Percentiles rank a stretch among this genome's conserved stretches.
phyloP scores from a whole-genome alignment of 1,284 basidiomycete genomes.

The Boletellus deceptivus region DNA sequence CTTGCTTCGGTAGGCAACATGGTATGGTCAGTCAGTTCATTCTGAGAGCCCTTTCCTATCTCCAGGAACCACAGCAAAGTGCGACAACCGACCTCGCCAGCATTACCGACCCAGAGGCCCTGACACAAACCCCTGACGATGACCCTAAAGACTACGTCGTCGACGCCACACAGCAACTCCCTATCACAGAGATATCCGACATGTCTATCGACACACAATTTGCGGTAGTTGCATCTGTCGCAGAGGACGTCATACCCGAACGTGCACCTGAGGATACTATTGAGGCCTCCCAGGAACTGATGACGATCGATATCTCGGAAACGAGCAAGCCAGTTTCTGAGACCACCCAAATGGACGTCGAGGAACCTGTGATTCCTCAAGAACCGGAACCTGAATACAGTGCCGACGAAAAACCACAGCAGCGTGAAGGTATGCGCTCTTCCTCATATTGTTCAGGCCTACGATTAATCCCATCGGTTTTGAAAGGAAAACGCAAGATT shows the following conservation, averaged over 20 bases:
- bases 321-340: slow-evolving; percentile 2
- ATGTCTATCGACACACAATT: slow-evolving; percentile 8
- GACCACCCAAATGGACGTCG: slow-evolving; percentile 14
- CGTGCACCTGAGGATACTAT: slow-evolving; percentile 7
- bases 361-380: slow-evolving; percentile 13
- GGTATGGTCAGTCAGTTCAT: background rate
- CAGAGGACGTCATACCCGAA: slow-evolving; percentile 15
- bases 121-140: slow-evolving; percentile 4
- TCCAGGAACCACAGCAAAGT: slow-evolving; percentile 15
- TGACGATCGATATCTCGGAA: slow-evolving; percentile 11
- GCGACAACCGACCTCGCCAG: slow-evolving; percentile 1
- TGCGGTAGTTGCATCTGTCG: slow-evolving; percentile 6
- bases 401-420: slow-evolving; percentile 3
- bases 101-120: slow-evolving; percentile 1
- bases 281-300: slow-evolving; percentile 13
- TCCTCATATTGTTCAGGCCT: no score
- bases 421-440: slow-evolving; percentile 25
- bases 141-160: background rate
- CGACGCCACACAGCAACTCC: slow-evolving; percentile 4
- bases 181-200: background rate
- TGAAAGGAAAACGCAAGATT: slow-evolving; percentile 66
- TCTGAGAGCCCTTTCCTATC: background rate
- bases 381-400: slow-evolving; percentile 21
- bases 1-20: slow-evolving; percentile 12
- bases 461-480: background rate